These are phyloP conservation scores for Herpetomonas tarakana DNA, from an alignment of 208 protist species.

Conservation along the genomic window DNA sequence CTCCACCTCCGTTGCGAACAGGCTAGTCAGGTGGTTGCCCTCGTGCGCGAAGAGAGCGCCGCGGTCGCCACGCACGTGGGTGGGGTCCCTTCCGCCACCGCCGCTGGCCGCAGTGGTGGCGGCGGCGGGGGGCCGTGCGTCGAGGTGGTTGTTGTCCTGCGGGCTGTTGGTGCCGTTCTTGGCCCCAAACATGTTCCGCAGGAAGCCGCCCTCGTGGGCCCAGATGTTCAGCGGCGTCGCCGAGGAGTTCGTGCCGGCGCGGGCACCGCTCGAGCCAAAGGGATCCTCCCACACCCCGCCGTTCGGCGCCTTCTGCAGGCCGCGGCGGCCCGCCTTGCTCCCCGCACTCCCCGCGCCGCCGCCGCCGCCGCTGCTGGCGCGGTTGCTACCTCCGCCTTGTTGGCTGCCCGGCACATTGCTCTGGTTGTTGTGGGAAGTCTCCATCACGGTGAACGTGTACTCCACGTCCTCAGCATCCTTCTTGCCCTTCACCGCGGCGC, in stretches of 20 bases:
- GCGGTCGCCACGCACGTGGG: neutral
- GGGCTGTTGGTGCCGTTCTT: neutral
- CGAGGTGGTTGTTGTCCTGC: conserved; percentile 1
- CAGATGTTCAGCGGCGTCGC: conserved; percentile 32
- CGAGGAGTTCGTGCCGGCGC: conserved; percentile 14
- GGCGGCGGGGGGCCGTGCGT: neutral
- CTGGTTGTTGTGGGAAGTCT: neutral
- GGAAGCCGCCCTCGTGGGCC: conserved; percentile 25
- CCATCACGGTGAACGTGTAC: neutral
- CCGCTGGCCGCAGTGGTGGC: neutral
- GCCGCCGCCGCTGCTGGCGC: neutral
- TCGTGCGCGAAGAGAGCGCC: neutral
- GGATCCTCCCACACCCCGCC: neutral
- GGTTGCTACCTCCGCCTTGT: too few relatives aligned
- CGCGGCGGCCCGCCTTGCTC: neutral
- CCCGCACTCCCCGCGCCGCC: neutral
- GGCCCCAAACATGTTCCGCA: conserved; percentile 20
- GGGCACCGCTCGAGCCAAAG: conserved; percentile 11
- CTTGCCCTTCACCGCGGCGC: neutral
- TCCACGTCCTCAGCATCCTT: neutral
- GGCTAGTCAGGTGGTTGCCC: conserved; percentile 12
- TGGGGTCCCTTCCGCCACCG: neutral
- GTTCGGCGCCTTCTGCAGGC: neutral
- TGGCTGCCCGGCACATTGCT: too few relatives aligned
- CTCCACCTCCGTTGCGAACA: conserved; percentile 14